Conservation (phyloP, 2,329 filamentous ascomycete genomes). For the Huntiella abstrusa region DNA sequence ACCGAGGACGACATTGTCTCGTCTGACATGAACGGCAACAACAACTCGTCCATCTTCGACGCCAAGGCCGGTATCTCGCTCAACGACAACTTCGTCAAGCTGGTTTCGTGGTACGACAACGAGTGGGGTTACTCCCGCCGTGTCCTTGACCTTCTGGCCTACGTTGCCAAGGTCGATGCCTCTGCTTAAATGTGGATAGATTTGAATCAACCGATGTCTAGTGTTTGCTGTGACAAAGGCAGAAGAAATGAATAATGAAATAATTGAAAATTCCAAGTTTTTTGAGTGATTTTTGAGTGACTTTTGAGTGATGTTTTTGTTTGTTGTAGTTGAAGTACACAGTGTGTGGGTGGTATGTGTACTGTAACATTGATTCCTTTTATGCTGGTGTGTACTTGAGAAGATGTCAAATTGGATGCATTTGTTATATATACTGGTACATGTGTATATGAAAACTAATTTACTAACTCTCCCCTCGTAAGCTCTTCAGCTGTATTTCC, state of each 20-base stretch:
- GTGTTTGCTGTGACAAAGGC: neutral
- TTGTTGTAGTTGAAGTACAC: neutral
- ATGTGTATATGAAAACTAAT: neutral
- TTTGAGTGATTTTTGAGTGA: neutral
- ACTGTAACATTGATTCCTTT: neutral
- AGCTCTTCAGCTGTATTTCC: constrained; percentile 14
- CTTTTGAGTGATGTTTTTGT: neutral
- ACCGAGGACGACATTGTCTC: constrained; percentile 96
- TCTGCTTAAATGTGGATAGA: constrained; percentile 14
- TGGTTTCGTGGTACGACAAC: constrained; percentile 98
- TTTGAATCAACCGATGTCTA: neutral
- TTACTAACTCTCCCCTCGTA: neutral
- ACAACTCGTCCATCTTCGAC: constrained; percentile 93
- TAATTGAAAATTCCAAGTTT: constrained; percentile 5
- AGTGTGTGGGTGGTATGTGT: neutral
- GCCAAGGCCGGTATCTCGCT: constrained; percentile 97
- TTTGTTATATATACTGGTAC: neutral
- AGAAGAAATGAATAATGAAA: constrained; percentile 10
- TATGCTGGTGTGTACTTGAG: no score
- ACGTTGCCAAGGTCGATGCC: constrained; percentile 61
- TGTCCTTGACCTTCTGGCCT: constrained; percentile 64
- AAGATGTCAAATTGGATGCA: neutral
- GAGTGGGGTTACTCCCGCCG: constrained; percentile 99
- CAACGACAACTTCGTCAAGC: constrained; percentile 97
- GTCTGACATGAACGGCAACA: constrained; percentile 81